Evolutionary conservation across 176 grass and related monocot species (phyloP), one percentile per base, ranked within the genome.

Genomic region (Melocanna baccifera): DNA sequence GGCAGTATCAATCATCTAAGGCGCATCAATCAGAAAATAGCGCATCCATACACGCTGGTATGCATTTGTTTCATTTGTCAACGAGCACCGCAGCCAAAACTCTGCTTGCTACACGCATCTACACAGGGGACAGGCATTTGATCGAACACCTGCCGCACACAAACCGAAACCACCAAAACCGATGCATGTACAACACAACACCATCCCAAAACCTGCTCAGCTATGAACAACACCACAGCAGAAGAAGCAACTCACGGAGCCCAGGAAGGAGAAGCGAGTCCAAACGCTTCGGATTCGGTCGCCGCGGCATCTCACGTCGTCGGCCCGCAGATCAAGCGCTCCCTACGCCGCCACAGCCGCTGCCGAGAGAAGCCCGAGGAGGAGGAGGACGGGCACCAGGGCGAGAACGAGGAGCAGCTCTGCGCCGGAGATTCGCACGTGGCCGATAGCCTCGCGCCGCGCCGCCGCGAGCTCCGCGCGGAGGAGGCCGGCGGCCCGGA

Each of bases 381-480:
- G 83, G 12, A 89, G 45, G 55, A 89, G 53, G 71, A 62, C 30
- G n/a, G 65, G 46, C 11, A 23, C 26, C 71, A 86, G 45, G 25
- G 78, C 56, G 65, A 90, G 26, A 72, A 86, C 78, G 78, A 90
- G 78, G 56, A 90, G 65, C 11, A 90, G 56, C 45, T 82, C 83
- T 12, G 65, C 23, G 0, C 56, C 72, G 14, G 83, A 73, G 7
- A 8, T 2, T 34, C 65, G 64, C 20, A 78, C 72, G 55, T 71
- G 73, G 29, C 14, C 10, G 13, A 25, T 22, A 1, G 65, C 88
- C 83, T 81, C 83, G 63, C 64, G 43, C 25, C 71, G 83, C 26
- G 83, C 78, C 78, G 77, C 83, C 13, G 63, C 45, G 64, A 77
- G 25, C 62, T 81, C 88, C 42, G 23, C 41, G 23, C 65, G 23